These are phyloP conservation scores for Crucihimalaya himalaica DNA, from an alignment of 345 rosid species.

Conservation along the genomic window DNA sequence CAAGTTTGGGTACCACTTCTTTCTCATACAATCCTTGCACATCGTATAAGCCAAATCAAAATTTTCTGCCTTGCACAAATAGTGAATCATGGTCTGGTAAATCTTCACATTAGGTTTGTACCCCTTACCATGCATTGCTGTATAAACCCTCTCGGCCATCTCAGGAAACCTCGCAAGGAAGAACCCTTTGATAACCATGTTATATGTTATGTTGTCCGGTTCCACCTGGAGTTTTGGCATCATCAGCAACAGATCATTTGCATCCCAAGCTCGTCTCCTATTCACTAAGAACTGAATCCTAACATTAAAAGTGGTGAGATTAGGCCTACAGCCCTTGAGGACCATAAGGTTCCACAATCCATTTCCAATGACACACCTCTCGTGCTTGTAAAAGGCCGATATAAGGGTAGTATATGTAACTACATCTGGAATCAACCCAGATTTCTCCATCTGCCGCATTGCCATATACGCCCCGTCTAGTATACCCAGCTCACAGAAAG, in stretches of 20 bases:
- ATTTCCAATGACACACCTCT: constrained; percentile 57
- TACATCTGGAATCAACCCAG: constrained; percentile 68
- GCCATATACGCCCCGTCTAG: constrained; percentile 56
- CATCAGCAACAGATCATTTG: constrained; percentile 61
- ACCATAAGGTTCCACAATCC: constrained; percentile 88
- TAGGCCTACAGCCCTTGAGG: constrained; percentile 70
- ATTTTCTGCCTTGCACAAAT: constrained; percentile 61
- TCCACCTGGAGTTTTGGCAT: constrained; percentile 58
- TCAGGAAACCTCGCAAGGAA: constrained; percentile 64
- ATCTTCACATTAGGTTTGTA: constrained; percentile 62
- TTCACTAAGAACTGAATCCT: constrained; percentile 73
- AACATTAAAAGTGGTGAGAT: constrained; percentile 71
- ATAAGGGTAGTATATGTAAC: constrained; percentile 73
- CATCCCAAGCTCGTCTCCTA: constrained; percentile 65
- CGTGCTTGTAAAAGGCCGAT: constrained; percentile 61
- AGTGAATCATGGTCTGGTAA: constrained; percentile 83
- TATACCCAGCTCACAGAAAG: constrained; percentile 57
- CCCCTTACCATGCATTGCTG: constrained; percentile 55
- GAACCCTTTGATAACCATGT: constrained; percentile 81
- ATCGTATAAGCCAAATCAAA: constrained; percentile 65
- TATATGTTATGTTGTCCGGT: constrained; percentile 72
- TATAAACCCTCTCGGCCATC: constrained; percentile 77
- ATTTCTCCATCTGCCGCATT: constrained; percentile 60
- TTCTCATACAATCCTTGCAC: constrained; percentile 74
- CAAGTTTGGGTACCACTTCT: constrained; percentile 63